Percentiles rank a stretch among this genome's conserved stretches.
phyloP scores from a whole-genome alignment of 164 flowering plant species.

The Malania oleifera region DNA sequence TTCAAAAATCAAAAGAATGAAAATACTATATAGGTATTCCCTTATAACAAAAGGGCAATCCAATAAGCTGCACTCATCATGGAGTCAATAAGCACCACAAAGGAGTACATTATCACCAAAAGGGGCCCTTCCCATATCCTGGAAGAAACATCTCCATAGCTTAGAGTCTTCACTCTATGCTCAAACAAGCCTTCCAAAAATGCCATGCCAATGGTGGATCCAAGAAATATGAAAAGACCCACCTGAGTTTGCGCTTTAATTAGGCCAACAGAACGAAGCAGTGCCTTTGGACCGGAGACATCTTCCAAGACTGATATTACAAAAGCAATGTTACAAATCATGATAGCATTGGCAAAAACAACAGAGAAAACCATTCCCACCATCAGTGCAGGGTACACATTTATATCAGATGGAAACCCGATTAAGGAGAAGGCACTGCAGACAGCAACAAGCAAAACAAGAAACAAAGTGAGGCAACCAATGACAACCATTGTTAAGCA shows the following conservation, averaged over 20 bases:
- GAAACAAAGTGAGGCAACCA: slow-evolving; percentile 56
- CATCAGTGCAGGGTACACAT: slow-evolving; percentile 55
- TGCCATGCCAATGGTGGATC: slow-evolving; percentile 86
- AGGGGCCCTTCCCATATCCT: slow-evolving; percentile 99
- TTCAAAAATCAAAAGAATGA: too few relatives aligned
- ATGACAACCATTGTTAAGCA: slow-evolving; percentile 43
- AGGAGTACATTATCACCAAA: slow-evolving; percentile 85
- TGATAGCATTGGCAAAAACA: slow-evolving; percentile 68
- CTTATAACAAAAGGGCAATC: too few relatives aligned
- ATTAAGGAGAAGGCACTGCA: slow-evolving; percentile 52
- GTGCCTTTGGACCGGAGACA: slow-evolving; percentile 77
- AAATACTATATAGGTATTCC: too few relatives aligned
- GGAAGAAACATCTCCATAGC: slow-evolving; percentile 98
- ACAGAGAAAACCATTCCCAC: slow-evolving; percentile 66
- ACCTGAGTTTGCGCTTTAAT: slow-evolving; percentile 92
- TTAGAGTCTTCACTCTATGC: slow-evolving; percentile 90
- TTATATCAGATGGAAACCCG: slow-evolving; percentile 40
- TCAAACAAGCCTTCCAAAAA: slow-evolving; percentile 93
- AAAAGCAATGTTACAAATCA: slow-evolving; percentile 68
- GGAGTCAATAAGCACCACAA: slow-evolving; percentile 83
- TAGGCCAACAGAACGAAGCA: slow-evolving; percentile 58
- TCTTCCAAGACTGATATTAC: slow-evolving; percentile 87
- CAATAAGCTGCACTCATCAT: slow-evolving; percentile 97
- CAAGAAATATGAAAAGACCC: slow-evolving; percentile 82
- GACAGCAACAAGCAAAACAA: slow-evolving; percentile 51